Base-by-base conservation (phyloP, 2,329 filamentous ascomycete genomes). In the Cadophora gregata region DNA sequence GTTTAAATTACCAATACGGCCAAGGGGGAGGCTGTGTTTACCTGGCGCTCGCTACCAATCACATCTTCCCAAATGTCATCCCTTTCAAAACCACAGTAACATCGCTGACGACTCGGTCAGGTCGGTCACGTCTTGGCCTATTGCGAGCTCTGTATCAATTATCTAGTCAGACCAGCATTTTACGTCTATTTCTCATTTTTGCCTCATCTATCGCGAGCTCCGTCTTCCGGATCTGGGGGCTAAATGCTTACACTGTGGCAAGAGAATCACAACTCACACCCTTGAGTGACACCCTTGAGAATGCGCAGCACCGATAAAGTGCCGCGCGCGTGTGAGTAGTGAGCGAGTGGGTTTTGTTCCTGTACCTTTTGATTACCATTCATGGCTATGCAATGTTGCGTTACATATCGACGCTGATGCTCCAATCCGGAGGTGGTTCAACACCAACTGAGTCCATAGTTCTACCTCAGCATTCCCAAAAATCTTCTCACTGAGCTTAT, bases 11-110 rank as follows among this genome's bases (percentile, higher is more conserved):
- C 25, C 21, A 47, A 27, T 48, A 16, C 55, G 33, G 55, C 21
- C 24, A 58, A 58, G 31, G 31, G 55, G 55, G 58, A 60, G 58
- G 58, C 58, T 60, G 58, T 60, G 58, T 60, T 60, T 60, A 60
- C 38, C 25, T 45, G 14, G 8, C 38, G 10, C 29, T 60, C 38
- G 42, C 38, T 48, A 48, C 58, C 25, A 60, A 60, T 60, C 58
- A 47, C 58, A 45, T 10, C 38, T 5, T 25, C 25, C 7, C 38
- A n/a, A 36, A 58, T 19, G 10, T n/a, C 50, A 29, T 58, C 16
- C 7, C 3, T n/a, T 48, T 21, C 36, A 45, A 48, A 60, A 6
- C 9, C 42, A 21, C 33, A 58, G 25, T 42, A 58, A n/a, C 27
- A 38, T 38, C 31, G n/a, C n/a, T n/a, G n/a, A 38, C 55, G 27